A percentile compares a stretch with the other conserved stretches of the same genome.
Conservation (phyloP, 768 basidiomycete genomes). For the Termitomyces sp. region DNA sequence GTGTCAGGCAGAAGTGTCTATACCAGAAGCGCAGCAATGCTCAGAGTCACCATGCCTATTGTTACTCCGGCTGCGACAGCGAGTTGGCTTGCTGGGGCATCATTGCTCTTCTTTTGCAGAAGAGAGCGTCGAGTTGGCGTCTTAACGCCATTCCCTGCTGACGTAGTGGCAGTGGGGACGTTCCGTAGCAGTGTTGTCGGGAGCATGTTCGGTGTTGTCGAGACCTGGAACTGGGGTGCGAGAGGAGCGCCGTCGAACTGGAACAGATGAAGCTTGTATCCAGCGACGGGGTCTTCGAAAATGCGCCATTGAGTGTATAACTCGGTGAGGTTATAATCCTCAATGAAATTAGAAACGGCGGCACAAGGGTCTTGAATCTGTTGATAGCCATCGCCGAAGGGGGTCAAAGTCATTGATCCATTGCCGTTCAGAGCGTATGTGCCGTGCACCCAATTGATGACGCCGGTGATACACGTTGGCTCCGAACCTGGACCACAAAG, state of each 20-base stretch:
- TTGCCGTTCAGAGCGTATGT: slow-evolving; percentile 61
- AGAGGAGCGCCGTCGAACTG: slow-evolving; percentile 72
- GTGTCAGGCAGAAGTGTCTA: slow-evolving; percentile 16
- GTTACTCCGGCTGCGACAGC: slow-evolving; percentile 20
- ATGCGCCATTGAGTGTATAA: slow-evolving; percentile 64
- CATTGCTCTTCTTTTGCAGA: slow-evolving; percentile 19
- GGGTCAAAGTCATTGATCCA: slow-evolving; percentile 71
- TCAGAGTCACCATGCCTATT: slow-evolving; percentile 22
- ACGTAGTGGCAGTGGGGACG: slow-evolving; percentile 19
- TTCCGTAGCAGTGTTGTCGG: slow-evolving; percentile 68
- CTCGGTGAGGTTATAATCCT: slow-evolving; percentile 76
- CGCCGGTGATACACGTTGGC: slow-evolving; percentile 86
- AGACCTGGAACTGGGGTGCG: slow-evolving; percentile 61
- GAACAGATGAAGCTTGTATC: slow-evolving; percentile 73
- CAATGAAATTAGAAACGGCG: slow-evolving; percentile 82
- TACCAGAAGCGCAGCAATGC: slow-evolving; percentile 24
- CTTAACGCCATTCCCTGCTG: slow-evolving; percentile 18
- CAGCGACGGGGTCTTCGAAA: slow-evolving; percentile 53
- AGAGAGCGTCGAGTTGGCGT: slow-evolving; percentile 9
- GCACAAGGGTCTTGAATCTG: slow-evolving; percentile 94
- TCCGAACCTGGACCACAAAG: slow-evolving; percentile 47
- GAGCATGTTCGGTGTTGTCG: slow-evolving; percentile 80
- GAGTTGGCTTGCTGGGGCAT: slow-evolving; percentile 17
- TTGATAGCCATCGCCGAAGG: slow-evolving; percentile 86
- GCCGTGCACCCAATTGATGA: slow-evolving; percentile 89